Evolutionary conservation across 1,139 yeast genomes (phyloP), one percentile per base, ranked within the genome.

Genomic region (Hyphopichia burtonii): DNA sequence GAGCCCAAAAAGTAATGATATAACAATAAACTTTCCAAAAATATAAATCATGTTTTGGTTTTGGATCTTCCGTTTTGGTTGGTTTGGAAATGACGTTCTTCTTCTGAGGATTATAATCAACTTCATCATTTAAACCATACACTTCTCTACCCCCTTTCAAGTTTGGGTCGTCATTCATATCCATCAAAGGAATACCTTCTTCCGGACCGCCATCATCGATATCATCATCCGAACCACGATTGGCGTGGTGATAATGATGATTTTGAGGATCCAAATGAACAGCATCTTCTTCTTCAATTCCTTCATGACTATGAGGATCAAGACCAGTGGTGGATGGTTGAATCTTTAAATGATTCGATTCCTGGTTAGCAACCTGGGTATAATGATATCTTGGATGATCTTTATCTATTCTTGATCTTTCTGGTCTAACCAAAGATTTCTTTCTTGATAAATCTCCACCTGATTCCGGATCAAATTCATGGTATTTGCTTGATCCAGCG

Each of bases 1-100:
- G 96, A 2, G 96, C 95, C 94, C 96, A 91, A 61, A 89, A 89
- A 0, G 98, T 91, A 32, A 93, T 66, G 10, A 78, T 53, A 54
- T 81, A 80, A 60, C 97, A 90, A 64, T 89, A 93, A 1, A 82
- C 71, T 53, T 82, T 79, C 99, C 98, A 93, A 43, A 81, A 68
- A 34, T 88, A 80, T 37, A 81, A 64, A 46, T 65, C 59, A 47
- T 53, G 52, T 34, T 61, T 60, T 25, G 50, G 52, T 36, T 51
- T 49, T 39, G 46, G 49, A 22, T 40, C 36, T 27, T 41, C 36
- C 22, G 41, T 44, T 36, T 39, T 46, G 19, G 44, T 36, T n/a
- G 58, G 47, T 17, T 46, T 48, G 15, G 63, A 44, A 36, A 63
- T 61, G 37, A 63, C 69, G 35, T 61, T 59, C 19, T 55, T 53